Percentiles rank a stretch among this genome's conserved stretches.
Conservation (phyloP, 1,284 basidiomycete species). For the Exobasidium cylindrosporum region DNA sequence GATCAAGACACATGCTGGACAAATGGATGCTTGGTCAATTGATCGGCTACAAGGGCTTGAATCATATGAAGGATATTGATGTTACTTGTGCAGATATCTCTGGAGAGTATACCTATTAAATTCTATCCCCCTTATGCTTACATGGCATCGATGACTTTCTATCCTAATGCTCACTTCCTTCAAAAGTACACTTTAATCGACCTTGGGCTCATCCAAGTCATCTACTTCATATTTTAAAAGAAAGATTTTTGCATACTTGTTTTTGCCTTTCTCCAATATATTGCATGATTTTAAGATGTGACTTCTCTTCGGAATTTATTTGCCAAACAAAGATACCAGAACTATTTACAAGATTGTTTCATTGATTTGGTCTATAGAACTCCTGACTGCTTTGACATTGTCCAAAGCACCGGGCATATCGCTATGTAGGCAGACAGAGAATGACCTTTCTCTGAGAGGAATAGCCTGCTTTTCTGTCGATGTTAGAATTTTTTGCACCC, state of each 20-base stretch:
- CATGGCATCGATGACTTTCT: too few relatives aligned
- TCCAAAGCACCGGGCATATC: conserved; percentile 20
- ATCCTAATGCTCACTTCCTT: too few relatives aligned
- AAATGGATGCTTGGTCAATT: conserved; percentile 3
- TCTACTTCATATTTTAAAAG: too few relatives aligned
- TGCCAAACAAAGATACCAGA: too few relatives aligned
- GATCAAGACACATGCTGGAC: neutral
- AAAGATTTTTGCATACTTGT: too few relatives aligned
- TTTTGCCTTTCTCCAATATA: too few relatives aligned
- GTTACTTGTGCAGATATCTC: conserved; percentile 3
- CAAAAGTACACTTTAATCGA: too few relatives aligned
- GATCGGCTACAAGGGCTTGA: neutral
- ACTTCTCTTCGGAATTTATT: too few relatives aligned
- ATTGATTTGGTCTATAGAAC: neutral
- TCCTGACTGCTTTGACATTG: conserved; percentile 9
- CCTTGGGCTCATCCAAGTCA: too few relatives aligned
- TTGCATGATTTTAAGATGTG: too few relatives aligned
- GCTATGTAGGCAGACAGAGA: conserved; percentile 28
- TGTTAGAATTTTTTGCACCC: conserved; percentile 19
- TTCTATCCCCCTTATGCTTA: too few relatives aligned
- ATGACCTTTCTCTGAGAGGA: conserved; percentile 14
- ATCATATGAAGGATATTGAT: neutral
- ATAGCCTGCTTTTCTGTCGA: conserved; percentile 17
- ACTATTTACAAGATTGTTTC: neutral
- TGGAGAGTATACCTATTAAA: neutral